Base-by-base conservation (phyloP, 2,329 filamentous ascomycete genomes). In the Exserohilum rostratum region DNA sequence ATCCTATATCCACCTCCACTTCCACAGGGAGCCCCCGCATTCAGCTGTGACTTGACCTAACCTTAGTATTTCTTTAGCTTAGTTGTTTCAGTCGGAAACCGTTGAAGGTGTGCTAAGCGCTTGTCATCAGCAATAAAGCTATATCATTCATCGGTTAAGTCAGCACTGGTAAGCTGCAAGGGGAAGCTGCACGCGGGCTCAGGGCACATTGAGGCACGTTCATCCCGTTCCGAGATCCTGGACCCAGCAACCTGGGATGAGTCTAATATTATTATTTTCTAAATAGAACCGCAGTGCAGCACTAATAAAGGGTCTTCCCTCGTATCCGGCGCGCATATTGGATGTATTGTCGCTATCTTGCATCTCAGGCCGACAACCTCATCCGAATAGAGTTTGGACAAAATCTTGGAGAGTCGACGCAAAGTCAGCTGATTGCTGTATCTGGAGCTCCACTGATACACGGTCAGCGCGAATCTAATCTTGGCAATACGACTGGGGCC, bases 131-230 rank as follows among this genome's bases (percentile, higher is more conserved):
- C n/a, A 30, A 50, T n/a, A 37, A 37, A 22, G 39, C 40, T 42
- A 34, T 50, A 50, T 6, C 33, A 12, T 31, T 31, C 29, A 22
- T 17, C 15, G 34, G 13, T 34, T 31, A 33, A 45, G 51, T 50
- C 46, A 50, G 51, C 46, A 44, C 46, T 44, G 40, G 40, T 15
- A 33, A 38, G 15, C 39, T n/a, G n/a, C n/a, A n/a, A n/a, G n/a
- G n/a, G n/a, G n/a, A n/a, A n/a, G n/a, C n/a, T 44, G 40, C 18
- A 43, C 33, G 18, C 34, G 13, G 33, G 10, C 30, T 39, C 35
- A n/a, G 39, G 48, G 42, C 34, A 51, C 31, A 34, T 12, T 12
- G 30, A 40, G 12, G 15, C 43, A 22, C 33, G 33, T 45, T 37
- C 22, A 12, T 29, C 25, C 43, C 35, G 13, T 27, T 27, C 43